These are phyloP conservation scores for Acer campestre DNA, from an alignment of 345 rosid genomes.

Conservation along the genomic window DNA sequence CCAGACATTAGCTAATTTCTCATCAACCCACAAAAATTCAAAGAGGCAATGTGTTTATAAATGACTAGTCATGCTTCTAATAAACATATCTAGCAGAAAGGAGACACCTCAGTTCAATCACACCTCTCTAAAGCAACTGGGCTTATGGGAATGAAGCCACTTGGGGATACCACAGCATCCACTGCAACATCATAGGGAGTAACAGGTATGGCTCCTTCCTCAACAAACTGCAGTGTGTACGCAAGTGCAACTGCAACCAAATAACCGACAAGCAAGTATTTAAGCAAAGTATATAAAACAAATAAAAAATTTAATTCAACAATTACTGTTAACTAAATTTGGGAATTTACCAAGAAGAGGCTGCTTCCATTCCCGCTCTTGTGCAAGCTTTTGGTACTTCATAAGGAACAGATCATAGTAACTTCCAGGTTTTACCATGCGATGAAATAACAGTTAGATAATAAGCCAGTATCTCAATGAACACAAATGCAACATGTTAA, in stretches of 20 bases:
- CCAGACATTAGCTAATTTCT: neutral
- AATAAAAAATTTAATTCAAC: constrained; percentile 1
- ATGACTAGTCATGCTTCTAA: neutral
- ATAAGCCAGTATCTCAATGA: neutral
- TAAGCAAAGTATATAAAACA: neutral
- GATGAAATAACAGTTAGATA: neutral
- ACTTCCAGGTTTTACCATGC: constrained; percentile 24
- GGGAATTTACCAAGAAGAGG: constrained; percentile 42
- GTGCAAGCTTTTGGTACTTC: constrained; percentile 40
- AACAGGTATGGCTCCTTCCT: constrained; percentile 38
- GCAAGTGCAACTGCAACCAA: constrained; percentile 44
- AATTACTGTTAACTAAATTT: neutral
- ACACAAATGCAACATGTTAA: neutral
- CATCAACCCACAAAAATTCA: neutral
- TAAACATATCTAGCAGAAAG: neutral
- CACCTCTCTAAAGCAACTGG: constrained; percentile 28
- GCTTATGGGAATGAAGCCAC: constrained; percentile 40
- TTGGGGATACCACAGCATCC: constrained; percentile 47
- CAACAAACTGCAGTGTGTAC: constrained; percentile 42
- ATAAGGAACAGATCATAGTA: constrained; percentile 46
- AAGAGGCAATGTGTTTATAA: neutral
- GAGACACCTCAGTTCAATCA: constrained; percentile 15
- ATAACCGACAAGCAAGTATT: neutral
- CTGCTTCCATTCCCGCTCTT: constrained; percentile 39
- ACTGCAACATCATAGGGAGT: constrained; percentile 39